Evolutionary conservation across 2,329 filamentous ascomycete genomes (phyloP).

Genomic region (Ophiosphaerella herpotricha): DNA sequence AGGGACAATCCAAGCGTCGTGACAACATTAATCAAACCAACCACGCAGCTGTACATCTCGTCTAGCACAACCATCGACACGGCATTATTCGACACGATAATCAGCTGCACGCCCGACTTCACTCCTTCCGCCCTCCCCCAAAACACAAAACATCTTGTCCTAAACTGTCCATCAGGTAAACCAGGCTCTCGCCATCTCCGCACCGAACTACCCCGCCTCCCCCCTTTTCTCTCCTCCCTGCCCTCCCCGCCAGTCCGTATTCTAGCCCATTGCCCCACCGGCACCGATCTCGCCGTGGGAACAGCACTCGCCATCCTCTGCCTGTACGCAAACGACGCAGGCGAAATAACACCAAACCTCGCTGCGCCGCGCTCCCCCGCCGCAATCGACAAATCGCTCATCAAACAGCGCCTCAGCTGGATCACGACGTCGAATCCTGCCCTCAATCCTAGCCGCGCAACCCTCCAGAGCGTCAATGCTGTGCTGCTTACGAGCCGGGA

Average conservation of each 20-base stretch:
- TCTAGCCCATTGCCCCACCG: slow-evolving; percentile 71
- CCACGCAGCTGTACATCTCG: slow-evolving; percentile 47
- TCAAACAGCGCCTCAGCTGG: slow-evolving; percentile 78
- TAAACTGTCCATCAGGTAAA: slow-evolving; percentile 74
- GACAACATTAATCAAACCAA: slow-evolving; percentile 50
- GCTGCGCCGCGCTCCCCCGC: slow-evolving; percentile 1
- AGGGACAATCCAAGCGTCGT: slow-evolving; percentile 9
- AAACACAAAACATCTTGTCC: slow-evolving; percentile 56
- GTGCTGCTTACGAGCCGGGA: slow-evolving; percentile 69
- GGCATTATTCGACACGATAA: slow-evolving; percentile 45
- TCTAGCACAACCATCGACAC: slow-evolving; percentile 45
- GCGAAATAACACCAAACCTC: slow-evolving; percentile 40
- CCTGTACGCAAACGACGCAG: slow-evolving; percentile 69
- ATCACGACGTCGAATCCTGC: slow-evolving; percentile 79
- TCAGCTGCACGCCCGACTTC: slow-evolving; percentile 51
- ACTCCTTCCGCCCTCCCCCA: slow-evolving; percentile 11
- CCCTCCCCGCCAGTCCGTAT: slow-evolving; percentile 9
- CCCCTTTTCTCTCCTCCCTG: slow-evolving; percentile 53
- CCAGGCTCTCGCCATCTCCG: slow-evolving; percentile 83
- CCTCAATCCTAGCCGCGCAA: slow-evolving; percentile 81
- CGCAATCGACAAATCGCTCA: slow-evolving; percentile 71
- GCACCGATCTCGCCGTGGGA: slow-evolving; percentile 80
- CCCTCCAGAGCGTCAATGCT: slow-evolving; percentile 88
- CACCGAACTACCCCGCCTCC: slow-evolving; percentile 67
- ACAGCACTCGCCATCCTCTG: slow-evolving; percentile 77